phyloP scores from a whole-genome alignment of 495 filamentous ascomycete genomes.

The Tuber microsphaerosporum region DNA sequence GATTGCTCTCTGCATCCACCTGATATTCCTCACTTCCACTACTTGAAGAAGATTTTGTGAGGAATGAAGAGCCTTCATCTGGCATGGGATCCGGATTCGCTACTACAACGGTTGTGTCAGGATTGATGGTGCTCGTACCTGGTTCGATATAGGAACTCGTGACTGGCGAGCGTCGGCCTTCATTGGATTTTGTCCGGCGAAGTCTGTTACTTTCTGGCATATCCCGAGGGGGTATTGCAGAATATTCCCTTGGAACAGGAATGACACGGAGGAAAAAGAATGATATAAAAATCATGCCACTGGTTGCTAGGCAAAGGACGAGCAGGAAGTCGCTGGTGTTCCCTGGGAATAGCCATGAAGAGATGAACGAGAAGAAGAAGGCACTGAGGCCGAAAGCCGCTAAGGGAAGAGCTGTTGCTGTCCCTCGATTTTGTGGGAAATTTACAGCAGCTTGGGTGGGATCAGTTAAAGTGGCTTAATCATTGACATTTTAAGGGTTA shows the following conservation, averaged over 20 bases:
- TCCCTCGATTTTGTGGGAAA: conserved; percentile 84
- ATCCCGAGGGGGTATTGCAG: conserved; percentile 52
- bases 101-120: conserved; percentile 12
- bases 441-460: conserved; percentile 64
- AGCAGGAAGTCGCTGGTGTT: conserved; percentile 73
- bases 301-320: conserved; percentile 74
- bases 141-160: conserved; percentile 51
- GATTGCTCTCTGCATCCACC: conserved; percentile 41
- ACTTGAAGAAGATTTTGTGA: conserved; percentile 56
- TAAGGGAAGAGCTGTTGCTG: conserved; percentile 86
- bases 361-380: conserved; percentile 83
- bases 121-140: conserved; percentile 55
- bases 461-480: conserved; percentile 9
- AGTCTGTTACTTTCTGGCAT: conserved; percentile 53
- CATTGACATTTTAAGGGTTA: conserved; percentile 11
- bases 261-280: conserved; percentile 77
- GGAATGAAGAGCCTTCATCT: conserved; percentile 78
- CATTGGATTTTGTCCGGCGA: conserved; percentile 56
- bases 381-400: conserved; percentile 91
- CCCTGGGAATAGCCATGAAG: conserved; percentile 71
- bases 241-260: conserved; percentile 57
- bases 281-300: conserved; percentile 60
- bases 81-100: conserved; percentile 27
- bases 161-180: conserved; percentile 45
- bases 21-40: conserved; percentile 46